Evolutionary conservation across 192 early-diverging fungal genomes (phyloP), one percentile per base, ranked within the genome.

Genomic region (Linnemannia zychae): DNA sequence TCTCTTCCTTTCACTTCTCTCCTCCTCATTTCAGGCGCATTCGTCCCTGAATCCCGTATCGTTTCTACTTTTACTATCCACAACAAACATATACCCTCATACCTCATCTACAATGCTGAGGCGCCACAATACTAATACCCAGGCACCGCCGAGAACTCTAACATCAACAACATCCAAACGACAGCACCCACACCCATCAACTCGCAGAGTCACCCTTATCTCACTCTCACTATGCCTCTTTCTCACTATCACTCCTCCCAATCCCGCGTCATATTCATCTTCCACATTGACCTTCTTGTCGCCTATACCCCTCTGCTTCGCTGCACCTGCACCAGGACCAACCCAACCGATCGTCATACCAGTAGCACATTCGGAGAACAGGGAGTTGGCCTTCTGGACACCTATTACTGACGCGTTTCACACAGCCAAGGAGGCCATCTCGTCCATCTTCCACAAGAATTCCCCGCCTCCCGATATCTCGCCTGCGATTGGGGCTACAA

Each of bases 291-390:
- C 48, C 22, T 24, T 44, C 6, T 22, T 34, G 1, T 22, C 68
- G 6, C n/a, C 66, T 5, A 75, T 65, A 20, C 20, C 73, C 22
- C n/a, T 76, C 40, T 67, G 69, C n/a, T 37, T 33, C 22, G 83
- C 69, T 12, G 77, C 78, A 37, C 83, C 83, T 15, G 71, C 77
- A n/a, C 40, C 57, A 57, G n/a, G n/a, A n/a, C n/a, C 52, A 57
- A 7, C n/a, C 16, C 12, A 16, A 57, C 22, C 52, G 9, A 5
- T 11, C 5, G 0, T 57, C 57, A 12, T 4, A 12, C 28, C 28
- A 31, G 24, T 4, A 3, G 11, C 24, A 15, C 24, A 24, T 12
- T 12, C 57, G 3, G 13, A 2, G 13, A 12, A 28, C 12, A 63
- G 28, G 31, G 57, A 63, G 28, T 31, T 63, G 24, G 57, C 28